A percentile compares a stretch with the other conserved stretches of the same genome.
Conservation (phyloP, 179 eudicot species). For the Gypsophila paniculata region DNA sequence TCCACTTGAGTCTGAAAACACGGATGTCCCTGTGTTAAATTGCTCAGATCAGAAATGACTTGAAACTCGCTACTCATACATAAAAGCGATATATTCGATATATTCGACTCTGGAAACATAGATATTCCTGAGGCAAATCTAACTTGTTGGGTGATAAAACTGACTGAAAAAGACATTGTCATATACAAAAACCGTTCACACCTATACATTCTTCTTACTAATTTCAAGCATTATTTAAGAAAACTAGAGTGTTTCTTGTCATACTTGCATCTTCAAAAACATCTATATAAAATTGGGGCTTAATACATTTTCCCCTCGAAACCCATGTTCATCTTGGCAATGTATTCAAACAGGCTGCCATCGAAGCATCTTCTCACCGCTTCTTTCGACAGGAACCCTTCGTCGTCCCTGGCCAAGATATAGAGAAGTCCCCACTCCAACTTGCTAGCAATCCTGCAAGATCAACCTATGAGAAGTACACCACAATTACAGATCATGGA, state of each 20-base stretch:
- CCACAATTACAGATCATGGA: background rate
- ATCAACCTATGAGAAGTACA: background rate
- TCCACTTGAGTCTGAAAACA: too few species aligned
- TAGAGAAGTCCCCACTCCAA: constrained; percentile 53
- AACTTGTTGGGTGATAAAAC: too few species aligned
- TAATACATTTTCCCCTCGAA: constrained; percentile 36
- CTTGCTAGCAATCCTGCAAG: constrained; percentile 43
- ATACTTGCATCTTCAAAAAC: background rate
- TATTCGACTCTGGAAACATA: too few species aligned
- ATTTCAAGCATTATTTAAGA: constrained; percentile 1
- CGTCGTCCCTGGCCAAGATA: constrained; percentile 51
- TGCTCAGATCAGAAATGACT: too few species aligned
- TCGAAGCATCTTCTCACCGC: constrained; percentile 59
- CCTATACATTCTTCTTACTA: background rate
- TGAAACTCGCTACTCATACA: too few species aligned
- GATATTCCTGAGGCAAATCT: too few species aligned
- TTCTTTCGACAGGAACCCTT: constrained; percentile 59
- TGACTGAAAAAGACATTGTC: too few species aligned
- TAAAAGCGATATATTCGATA: too few species aligned
- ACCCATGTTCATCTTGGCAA: constrained; percentile 43
- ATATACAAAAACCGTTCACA: background rate
- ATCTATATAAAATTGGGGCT: background rate
- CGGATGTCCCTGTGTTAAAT: too few species aligned
- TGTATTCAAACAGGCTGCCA: constrained; percentile 70
- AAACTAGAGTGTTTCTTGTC: background rate